Evolutionary conservation across 1,139 yeast genomes (phyloP), one percentile per base, ranked within the genome.

Genomic region (Arxiozyma telluris): DNA sequence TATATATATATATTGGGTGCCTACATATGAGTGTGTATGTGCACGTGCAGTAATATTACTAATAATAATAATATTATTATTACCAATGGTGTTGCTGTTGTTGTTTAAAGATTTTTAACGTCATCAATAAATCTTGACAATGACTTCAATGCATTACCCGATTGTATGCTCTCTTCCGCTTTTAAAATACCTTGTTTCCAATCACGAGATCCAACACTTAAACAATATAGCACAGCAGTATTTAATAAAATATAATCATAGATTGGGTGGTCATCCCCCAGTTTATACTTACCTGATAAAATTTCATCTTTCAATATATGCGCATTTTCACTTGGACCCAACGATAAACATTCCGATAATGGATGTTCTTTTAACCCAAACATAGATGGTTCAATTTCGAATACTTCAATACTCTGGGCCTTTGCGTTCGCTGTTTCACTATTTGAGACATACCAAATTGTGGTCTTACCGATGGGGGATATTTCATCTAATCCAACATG

Each of bases 401-500:
- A 68, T 47, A 69, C 62, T 55, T 74, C 61, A 44, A 74, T 71
- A 12, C 57, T 77, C 0, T 49, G 65, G 0, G 21, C 20, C 17
- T 39, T 44, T 12, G 15, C n/a, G 15, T 27, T 49, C 11, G 76
- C 77, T 51, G 80, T 73, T 58, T 15, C 39, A 78, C 80, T 15
- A 21, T 25, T 27, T n/a, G 27, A 21, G 1, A 87, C 80, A 54
- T 77, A 74, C 98, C 98, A 93, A 58, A 85, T 81, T 55, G 81
- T 79, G 7, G 97, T 84, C 54, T 74, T 70, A 0, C 97, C 98
- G 46, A 84, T 80, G 1, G 97, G 96, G 0, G 96, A 85, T 43
- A 93, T 87, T 69, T 93, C 98, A 65, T 93, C 98, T 41, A 93
- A 75, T 0, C 96, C 96, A 52, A 88, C 80, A 51, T 83, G 82